Base-by-base conservation (phyloP, 441 rosid species). In the Monsonia emarginata region DNA sequence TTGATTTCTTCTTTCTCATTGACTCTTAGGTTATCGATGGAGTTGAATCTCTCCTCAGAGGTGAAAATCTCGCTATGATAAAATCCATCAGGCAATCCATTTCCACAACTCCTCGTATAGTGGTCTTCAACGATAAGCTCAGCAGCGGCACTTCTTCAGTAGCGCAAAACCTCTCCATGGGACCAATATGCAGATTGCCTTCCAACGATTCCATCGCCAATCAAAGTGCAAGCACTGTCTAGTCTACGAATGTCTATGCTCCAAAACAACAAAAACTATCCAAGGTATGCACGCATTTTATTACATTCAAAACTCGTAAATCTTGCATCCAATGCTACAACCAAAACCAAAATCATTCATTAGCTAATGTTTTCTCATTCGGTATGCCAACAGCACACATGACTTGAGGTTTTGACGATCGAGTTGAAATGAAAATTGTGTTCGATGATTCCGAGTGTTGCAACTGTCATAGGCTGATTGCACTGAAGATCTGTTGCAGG, bases 1-100 rank as follows among this genome's bases (percentile, higher is more conserved):
- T 65, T 11, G 34, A 44, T 70, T 48, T 63, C 6, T 68, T 27
- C 5, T 69, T 11, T 32, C 58, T 68, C 13, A 64, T 27, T 72
- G 50, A 63, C 66, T 25, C 32, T 25, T 78, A 93, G 96, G 91
- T 87, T 69, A 72, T 88, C 63, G 98, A 93, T 71, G 90, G 83
- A 65, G 67, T 76, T 44, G 88, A 64, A 46, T 72, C 76, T 69
- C 75, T 74, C 67, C 36, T 69, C 56, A 69, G 81, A 44, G 80
- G 69, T 65, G 83, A 81, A 70, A 66, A 26, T 80, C 78, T 82
- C 25, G 77, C 80, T 54, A 59, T 76, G 19, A 62, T 88, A 38
- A 86, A 75, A 70, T 80, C 87, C 78, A 82, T 83, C 59, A 79
- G 84, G 80, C 77, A 81, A 73, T 78, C 73, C 14, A 86, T 93